phyloP scores from a whole-genome alignment of 1,284 basidiomycete genomes.

The Tylopilus sp. region DNA sequence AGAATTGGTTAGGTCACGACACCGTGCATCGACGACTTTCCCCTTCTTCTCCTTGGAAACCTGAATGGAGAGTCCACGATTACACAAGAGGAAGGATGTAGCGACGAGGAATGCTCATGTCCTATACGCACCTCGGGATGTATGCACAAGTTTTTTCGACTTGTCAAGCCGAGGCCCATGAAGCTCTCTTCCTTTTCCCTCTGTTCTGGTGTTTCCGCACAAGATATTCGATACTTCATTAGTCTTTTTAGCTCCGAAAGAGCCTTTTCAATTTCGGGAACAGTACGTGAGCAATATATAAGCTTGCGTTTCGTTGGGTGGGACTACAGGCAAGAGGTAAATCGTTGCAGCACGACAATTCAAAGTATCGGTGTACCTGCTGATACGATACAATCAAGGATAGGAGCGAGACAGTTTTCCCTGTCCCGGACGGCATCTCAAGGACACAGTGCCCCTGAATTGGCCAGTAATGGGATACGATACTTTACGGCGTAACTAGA shows the following conservation, averaged over 20 bases:
- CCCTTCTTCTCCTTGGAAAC: slow-evolving; percentile 98
- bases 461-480: background rate
- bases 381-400: slow-evolving; percentile 98
- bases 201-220: slow-evolving; percentile 70
- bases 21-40: slow-evolving; percentile 94
- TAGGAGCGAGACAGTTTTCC: slow-evolving; percentile 96
- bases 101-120: background rate
- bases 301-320: slow-evolving; percentile 91
- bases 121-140: slow-evolving; percentile 77
- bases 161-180: slow-evolving; percentile 89
- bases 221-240: slow-evolving; percentile 82
- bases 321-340: slow-evolving; percentile 51
- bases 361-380: slow-evolving; percentile 56
- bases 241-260: slow-evolving; percentile 92
- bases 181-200: slow-evolving; percentile 80
- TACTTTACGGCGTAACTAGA: background rate
- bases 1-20: slow-evolving; percentile 91
- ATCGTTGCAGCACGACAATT: background rate
- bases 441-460: slow-evolving; percentile 95
- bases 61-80: slow-evolving; percentile 38
- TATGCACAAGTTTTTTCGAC: slow-evolving; percentile 95
- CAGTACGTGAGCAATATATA: slow-evolving; percentile 98
- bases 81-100: slow-evolving; percentile 2
- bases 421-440: slow-evolving; percentile 99
- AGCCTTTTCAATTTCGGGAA: slow-evolving; percentile 99